Conservation (phyloP, 331 rosid species). For the Erythrophleum ivorense region DNA sequence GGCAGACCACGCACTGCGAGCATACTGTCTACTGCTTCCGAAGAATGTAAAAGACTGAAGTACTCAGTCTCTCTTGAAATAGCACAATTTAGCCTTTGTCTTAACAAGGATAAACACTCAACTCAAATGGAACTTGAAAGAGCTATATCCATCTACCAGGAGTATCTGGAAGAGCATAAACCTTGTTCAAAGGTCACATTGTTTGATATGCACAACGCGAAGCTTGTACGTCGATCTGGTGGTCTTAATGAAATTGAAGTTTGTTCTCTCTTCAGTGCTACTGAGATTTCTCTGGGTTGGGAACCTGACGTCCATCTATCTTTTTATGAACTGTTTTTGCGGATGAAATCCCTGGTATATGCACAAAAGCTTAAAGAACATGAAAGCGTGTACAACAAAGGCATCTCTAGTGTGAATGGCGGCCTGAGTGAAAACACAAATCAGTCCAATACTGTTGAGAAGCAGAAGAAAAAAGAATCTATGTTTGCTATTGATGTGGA, state of each 20-base stretch:
- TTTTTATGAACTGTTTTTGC: slow-evolving; percentile 72
- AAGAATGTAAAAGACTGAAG: slow-evolving; percentile 65
- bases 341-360: slow-evolving; percentile 69
- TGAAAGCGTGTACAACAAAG: slow-evolving; percentile 49
- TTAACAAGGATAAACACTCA: slow-evolving; percentile 81
- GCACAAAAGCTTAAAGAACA: slow-evolving; percentile 73
- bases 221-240: slow-evolving; percentile 85
- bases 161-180: slow-evolving; percentile 68
- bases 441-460: slow-evolving; percentile 65
- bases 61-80: slow-evolving; percentile 81
- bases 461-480: slow-evolving; percentile 79
- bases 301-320: slow-evolving; percentile 85
- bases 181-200: slow-evolving; percentile 64
- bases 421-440: too few relatives aligned
- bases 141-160: slow-evolving; percentile 82
- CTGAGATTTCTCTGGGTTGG: too few relatives aligned
- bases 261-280: slow-evolving; percentile 94
- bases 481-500: slow-evolving; percentile 91
- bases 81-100: slow-evolving; percentile 72
- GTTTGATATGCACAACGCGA: slow-evolving; percentile 92
- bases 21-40: slow-evolving; percentile 65
- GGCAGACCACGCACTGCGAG: slow-evolving; percentile 87
- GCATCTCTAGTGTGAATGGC: slow-evolving; percentile 47
- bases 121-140: slow-evolving; percentile 89
- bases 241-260: slow-evolving; percentile 83